Evolutionary conservation across 805 yeast species (phyloP).

Genomic region (Candida insectalens): DNA sequence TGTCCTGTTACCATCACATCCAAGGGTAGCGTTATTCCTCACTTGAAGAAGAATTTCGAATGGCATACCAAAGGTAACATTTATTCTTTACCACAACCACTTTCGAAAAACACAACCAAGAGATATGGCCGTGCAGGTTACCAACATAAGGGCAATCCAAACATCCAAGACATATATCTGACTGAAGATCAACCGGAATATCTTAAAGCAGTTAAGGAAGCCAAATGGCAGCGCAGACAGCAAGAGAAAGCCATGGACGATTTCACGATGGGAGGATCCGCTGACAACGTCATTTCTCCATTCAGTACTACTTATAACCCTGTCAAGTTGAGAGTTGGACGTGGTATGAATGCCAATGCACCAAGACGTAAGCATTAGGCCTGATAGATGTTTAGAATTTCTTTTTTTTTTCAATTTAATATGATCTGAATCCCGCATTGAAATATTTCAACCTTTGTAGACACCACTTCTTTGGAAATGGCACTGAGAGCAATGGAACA

Average conservation of each 20-base stretch:
- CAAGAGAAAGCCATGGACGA: conserved; percentile 79
- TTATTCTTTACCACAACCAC: conserved; percentile 80
- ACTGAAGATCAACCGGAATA: conserved; percentile 96
- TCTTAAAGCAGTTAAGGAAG: conserved; percentile 75
- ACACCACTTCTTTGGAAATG: too few relatives aligned
- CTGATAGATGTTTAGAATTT: background rate
- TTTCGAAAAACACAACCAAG: conserved; percentile 64
- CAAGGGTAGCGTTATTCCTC: conserved; percentile 75
- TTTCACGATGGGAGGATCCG: conserved; percentile 93
- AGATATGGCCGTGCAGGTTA: conserved; percentile 71
- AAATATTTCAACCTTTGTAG: too few relatives aligned
- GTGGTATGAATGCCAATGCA: conserved; percentile 73
- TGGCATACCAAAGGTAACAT: conserved; percentile 87
- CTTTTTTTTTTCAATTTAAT: too few relatives aligned
- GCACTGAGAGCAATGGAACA: conserved; percentile 33
- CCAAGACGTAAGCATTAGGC: conserved; percentile 28
- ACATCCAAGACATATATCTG: conserved; percentile 45
- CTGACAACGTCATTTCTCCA: conserved; percentile 84
- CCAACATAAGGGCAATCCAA: conserved; percentile 56
- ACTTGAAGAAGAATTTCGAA: conserved; percentile 82
- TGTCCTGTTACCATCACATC: conserved; percentile 84
- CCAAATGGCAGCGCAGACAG: conserved; percentile 77
- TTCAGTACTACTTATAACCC: conserved; percentile 55
- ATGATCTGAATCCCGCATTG: background rate
- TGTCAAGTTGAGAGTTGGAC: conserved; percentile 72